These are phyloP conservation scores for Acorus calamus DNA, from an alignment of 106 monocot genomes.

Conservation along the genomic window DNA sequence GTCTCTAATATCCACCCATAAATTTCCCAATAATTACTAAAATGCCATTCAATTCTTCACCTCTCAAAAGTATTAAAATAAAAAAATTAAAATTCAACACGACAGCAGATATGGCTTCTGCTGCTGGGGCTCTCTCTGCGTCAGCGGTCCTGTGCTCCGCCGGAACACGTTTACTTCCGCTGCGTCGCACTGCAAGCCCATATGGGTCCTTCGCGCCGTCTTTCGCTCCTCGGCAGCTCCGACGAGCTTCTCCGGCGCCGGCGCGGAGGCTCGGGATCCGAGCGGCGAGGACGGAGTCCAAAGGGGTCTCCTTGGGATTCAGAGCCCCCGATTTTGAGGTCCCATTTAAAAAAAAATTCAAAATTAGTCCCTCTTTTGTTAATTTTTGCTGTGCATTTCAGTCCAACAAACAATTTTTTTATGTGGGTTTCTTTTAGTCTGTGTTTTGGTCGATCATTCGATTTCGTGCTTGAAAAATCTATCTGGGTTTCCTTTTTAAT, in stretches of 20 bases:
- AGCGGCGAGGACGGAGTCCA: conserved; percentile 63
- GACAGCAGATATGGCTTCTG: not conserved
- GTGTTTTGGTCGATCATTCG: no score
- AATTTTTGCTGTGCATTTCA: not conserved
- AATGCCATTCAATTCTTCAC: no score
- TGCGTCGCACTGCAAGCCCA: conserved; percentile 2
- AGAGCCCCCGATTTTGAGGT: conserved; percentile 90
- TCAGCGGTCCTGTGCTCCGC: conserved; percentile 1
- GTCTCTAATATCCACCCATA: no score
- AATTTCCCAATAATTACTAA: no score
- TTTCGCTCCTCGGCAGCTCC: not conserved
- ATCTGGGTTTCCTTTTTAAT: no score
- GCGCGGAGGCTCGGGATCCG: conserved; percentile 29
- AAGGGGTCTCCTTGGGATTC: conserved; percentile 40
- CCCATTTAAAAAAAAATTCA: not conserved
- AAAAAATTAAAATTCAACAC: no score
- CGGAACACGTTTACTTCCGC: conserved; percentile 5
- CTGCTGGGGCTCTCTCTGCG: not conserved
- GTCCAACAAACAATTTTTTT: not conserved
- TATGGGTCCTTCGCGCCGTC: conserved; percentile 1
- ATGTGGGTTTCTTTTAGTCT: no score
- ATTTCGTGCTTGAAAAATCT: no score
- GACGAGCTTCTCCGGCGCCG: not conserved
- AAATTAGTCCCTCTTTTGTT: not conserved
- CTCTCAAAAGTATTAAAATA: no score